phyloP scores from a whole-genome alignment of 768 basidiomycete genomes.

The Phylloporus rhodoxanthus region DNA sequence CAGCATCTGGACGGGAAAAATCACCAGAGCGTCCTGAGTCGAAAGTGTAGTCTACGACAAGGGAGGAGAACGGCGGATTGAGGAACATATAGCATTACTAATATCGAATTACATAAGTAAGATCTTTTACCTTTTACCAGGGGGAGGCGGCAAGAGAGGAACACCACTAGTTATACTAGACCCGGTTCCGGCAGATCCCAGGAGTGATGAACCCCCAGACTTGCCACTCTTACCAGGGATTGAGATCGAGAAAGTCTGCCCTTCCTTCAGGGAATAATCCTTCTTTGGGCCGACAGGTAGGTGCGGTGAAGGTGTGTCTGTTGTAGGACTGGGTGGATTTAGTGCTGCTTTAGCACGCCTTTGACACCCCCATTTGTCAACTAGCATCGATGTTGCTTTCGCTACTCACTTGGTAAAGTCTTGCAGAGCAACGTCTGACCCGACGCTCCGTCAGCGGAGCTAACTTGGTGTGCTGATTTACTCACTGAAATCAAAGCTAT shows the following conservation, averaged over 20 bases:
- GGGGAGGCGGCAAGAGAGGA: conserved; percentile 82
- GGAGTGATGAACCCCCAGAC: conserved; percentile 31
- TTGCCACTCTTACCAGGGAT: conserved; percentile 73
- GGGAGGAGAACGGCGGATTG: conserved; percentile 1
- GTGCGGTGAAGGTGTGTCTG: conserved; percentile 54
- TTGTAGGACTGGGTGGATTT: conserved; percentile 43
- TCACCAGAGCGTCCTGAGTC: conserved; percentile 4
- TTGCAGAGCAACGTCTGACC: conserved; percentile 73
- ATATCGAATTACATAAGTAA: neutral
- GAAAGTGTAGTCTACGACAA: conserved; percentile 10
- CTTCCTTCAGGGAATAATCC: conserved; percentile 91
- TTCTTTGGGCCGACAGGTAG: conserved; percentile 78
- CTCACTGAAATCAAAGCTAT: conserved; percentile 91
- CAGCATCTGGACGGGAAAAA: conserved; percentile 40
- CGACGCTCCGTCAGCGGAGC: conserved; percentile 1
- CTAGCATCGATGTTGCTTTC: neutral
- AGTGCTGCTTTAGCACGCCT: conserved; percentile 63
- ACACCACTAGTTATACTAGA: conserved; percentile 33
- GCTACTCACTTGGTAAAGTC: conserved; percentile 70
- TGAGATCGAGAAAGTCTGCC: conserved; percentile 87
- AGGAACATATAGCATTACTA: conserved; percentile 15
- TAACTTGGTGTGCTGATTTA: conserved; percentile 2
- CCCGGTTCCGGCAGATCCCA: conserved; percentile 32
- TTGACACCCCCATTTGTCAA: neutral
- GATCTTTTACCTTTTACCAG: conserved; percentile 40